phyloP scores from a whole-genome alignment of 2,329 filamentous ascomycete genomes.

The Colletotrichum sp. region DNA sequence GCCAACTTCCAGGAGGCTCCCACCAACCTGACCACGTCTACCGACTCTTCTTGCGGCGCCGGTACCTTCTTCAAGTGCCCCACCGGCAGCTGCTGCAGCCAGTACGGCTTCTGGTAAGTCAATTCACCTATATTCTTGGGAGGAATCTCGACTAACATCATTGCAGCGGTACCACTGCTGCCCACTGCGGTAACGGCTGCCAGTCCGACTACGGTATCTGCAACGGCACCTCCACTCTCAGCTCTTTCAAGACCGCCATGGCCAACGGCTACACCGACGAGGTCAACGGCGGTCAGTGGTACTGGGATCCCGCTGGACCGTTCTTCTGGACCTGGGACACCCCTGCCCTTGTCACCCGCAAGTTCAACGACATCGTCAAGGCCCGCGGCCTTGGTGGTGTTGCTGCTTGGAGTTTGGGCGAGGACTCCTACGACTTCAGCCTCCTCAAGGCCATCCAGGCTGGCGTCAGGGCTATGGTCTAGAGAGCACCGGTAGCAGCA shows the following conservation, averaged over 20 bases:
- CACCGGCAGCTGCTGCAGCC: conserved; percentile 9
- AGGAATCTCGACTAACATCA: neutral
- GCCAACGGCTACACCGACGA: conserved; percentile 46
- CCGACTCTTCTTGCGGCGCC: neutral
- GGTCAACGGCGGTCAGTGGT: conserved; percentile 59
- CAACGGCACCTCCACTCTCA: conserved; percentile 12
- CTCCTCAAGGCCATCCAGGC: conserved; percentile 47
- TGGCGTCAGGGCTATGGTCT: conserved; percentile 23
- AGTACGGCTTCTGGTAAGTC: conserved; percentile 16
- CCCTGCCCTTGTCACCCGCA: conserved; percentile 47
- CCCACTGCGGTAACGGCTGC: conserved; percentile 13
- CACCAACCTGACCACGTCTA: conserved; percentile 8
- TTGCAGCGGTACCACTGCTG: neutral
- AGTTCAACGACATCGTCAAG: conserved; percentile 49
- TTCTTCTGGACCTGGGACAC: conserved; percentile 64
- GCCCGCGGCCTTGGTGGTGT: conserved; percentile 50
- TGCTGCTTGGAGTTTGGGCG: conserved; percentile 58
- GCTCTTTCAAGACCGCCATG: conserved; percentile 47
- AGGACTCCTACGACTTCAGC: conserved; percentile 49
- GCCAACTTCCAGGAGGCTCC: conserved; percentile 28
- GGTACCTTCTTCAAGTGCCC: conserved; percentile 15
- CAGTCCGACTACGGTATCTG: conserved; percentile 12
- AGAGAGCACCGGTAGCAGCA: neutral
- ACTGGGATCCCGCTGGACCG: conserved; percentile 47
- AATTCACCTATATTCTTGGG: fast-evolving